These are phyloP conservation scores for Apiotrichum siamense DNA, from an alignment of 1,284 basidiomycete genomes.

Conservation along the genomic window DNA sequence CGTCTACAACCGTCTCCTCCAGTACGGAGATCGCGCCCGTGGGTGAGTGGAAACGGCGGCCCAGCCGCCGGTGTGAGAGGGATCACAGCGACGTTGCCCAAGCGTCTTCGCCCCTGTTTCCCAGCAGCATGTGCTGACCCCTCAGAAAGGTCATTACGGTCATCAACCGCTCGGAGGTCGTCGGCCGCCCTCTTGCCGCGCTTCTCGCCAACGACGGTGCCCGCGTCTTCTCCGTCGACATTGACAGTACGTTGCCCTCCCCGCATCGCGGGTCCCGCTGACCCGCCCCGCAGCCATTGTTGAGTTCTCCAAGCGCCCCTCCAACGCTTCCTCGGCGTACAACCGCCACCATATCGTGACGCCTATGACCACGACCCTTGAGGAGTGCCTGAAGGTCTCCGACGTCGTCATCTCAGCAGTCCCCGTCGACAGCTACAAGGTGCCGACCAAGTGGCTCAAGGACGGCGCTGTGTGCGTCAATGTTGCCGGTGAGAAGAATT, in stretches of 20 bases:
- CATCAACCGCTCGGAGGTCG: conserved; percentile 60
- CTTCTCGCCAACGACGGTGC: conserved; percentile 89
- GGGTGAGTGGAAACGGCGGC: conserved; percentile 52
- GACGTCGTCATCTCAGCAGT: conserved; percentile 91
- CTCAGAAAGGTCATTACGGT: conserved; percentile 28
- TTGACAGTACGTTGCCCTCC: conserved; percentile 59
- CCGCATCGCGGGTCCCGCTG: conserved; percentile 24
- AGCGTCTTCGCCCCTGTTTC: not conserved
- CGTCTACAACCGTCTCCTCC: conserved; percentile 85
- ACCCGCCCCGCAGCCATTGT: conserved; percentile 34
- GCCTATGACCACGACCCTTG: conserved; percentile 59
- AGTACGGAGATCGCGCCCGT: conserved; percentile 90
- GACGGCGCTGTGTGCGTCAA: conserved; percentile 91
- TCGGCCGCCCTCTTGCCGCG: conserved; percentile 84
- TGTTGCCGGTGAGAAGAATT: conserved; percentile 94
- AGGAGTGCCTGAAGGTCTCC: conserved; percentile 69
- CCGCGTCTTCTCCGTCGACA: conserved; percentile 83
- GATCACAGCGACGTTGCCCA: not conserved
- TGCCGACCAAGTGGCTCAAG: conserved; percentile 82
- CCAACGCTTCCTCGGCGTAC: conserved; percentile 50
- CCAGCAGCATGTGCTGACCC: not conserved
- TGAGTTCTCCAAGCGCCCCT: conserved; percentile 86
- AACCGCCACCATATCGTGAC: conserved; percentile 79
- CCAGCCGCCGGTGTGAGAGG: not conserved
- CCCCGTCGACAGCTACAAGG: conserved; percentile 77